phyloP scores from a whole-genome alignment of 768 basidiomycete genomes.

The Lactifluus echinatus region DNA sequence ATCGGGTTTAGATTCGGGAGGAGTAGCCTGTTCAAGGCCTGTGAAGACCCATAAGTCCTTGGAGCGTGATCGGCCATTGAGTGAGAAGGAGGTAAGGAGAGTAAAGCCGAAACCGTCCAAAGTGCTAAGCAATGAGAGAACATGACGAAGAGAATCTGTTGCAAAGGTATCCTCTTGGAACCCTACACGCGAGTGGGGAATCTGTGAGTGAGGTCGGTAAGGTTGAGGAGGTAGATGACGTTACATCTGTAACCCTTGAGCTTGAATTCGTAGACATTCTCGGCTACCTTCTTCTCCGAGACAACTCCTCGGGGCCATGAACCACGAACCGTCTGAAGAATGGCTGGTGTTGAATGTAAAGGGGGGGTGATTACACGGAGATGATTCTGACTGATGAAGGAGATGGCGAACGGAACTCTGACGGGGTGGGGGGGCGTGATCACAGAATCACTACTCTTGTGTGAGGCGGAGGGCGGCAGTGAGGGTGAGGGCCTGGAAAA shows the following conservation, averaged over 20 bases:
- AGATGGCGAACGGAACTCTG: conserved; percentile 51
- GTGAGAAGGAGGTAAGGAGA: conserved; percentile 60
- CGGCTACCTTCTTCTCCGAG: conserved; percentile 66
- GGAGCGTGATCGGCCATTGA: conserved; percentile 60
- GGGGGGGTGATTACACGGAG: conserved; percentile 75
- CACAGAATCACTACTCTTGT: conserved; percentile 20
- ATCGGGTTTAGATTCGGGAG: conserved; percentile 28
- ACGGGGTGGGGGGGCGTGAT: not conserved
- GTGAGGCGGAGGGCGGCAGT: conserved; percentile 27
- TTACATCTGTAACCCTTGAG: conserved; percentile 73
- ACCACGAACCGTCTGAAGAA: conserved; percentile 66
- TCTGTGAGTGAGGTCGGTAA: conserved; percentile 9
- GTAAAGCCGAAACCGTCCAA: conserved; percentile 62
- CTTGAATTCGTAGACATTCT: conserved; percentile 70
- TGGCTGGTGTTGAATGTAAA: conserved; percentile 66
- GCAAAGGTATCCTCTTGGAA: conserved; percentile 73
- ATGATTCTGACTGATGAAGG: conserved; percentile 56
- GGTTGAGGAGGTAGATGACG: conserved; percentile 24
- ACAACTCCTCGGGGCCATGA: conserved; percentile 77
- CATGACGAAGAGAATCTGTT: conserved; percentile 62
- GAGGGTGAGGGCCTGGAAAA: conserved; percentile 44
- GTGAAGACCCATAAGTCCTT: conserved; percentile 78
- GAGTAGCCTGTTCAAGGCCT: conserved; percentile 34
- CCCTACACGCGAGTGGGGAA: conserved; percentile 36
- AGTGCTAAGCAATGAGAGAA: conserved; percentile 55